These are phyloP conservation scores for Bipolaris zeicola DNA, from an alignment of 2,329 filamentous ascomycete species.

Conservation along the genomic window DNA sequence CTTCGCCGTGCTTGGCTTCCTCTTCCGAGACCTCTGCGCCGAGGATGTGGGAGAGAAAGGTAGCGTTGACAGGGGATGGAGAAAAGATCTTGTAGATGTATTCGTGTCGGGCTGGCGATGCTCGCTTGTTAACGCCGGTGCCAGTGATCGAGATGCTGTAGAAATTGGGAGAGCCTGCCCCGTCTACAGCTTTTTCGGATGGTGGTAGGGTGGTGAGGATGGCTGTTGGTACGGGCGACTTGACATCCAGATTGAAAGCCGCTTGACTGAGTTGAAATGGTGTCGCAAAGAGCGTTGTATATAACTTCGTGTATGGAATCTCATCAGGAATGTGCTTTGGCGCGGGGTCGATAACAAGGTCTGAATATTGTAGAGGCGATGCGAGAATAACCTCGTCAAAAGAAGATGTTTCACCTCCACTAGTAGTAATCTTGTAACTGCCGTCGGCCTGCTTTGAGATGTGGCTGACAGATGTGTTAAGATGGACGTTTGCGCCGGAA, in stretches of 20 bases:
- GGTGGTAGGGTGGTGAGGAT: conserved; percentile 81
- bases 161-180: conserved; percentile 73
- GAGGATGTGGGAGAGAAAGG: conserved; percentile 58
- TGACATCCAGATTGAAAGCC: conserved; percentile 71
- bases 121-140: conserved; percentile 63
- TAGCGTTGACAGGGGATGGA: conserved; percentile 53
- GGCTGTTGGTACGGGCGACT: conserved; percentile 68
- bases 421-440: conserved; percentile 53
- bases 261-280: conserved; percentile 70
- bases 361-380: conserved; percentile 79
- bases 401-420: conserved; percentile 15
- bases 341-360: conserved; percentile 61
- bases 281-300: conserved; percentile 89
- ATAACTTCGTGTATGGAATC: conserved; percentile 83
- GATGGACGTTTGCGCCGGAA: conserved; percentile 64
- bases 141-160: conserved; percentile 82
- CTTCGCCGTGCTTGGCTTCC: conserved; percentile 41
- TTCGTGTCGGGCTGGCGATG: conserved; percentile 47
- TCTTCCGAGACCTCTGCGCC: conserved; percentile 43
- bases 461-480: conserved; percentile 70
- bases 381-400: conserved; percentile 87
- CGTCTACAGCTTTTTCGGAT: conserved; percentile 58
- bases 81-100: conserved; percentile 73
- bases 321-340: conserved; percentile 65
- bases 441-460: conserved; percentile 54